These are phyloP conservation scores for Lodderomyces metapsilosis DNA, from an alignment of 1,139 yeast species.

Conservation along the genomic window DNA sequence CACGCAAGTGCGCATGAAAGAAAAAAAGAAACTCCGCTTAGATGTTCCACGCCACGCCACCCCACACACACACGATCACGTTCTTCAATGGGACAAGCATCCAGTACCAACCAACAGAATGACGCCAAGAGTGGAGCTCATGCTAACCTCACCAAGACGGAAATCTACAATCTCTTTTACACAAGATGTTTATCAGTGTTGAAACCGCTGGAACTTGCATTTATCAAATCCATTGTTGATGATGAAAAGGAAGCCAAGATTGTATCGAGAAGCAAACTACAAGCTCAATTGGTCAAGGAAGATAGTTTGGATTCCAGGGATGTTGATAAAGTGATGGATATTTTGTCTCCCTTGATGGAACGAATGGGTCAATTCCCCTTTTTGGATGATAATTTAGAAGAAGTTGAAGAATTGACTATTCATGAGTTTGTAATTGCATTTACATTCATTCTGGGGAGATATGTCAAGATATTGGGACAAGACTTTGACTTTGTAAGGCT, in stretches of 20 bases:
- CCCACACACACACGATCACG: too few species aligned
- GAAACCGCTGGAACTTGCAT: slow-evolving; percentile 23
- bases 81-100: slow-evolving; percentile 24
- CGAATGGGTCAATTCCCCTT: slow-evolving; percentile 35
- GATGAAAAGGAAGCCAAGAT: background rate
- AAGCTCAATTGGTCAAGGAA: background rate
- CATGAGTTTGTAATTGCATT: slow-evolving; percentile 26
- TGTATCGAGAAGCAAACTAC: background rate
- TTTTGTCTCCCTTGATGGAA: slow-evolving; percentile 25
- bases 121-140: background rate
- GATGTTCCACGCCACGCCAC: too few species aligned
- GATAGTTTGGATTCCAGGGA: background rate
- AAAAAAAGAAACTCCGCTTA: too few species aligned
- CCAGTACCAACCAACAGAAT: slow-evolving; percentile 15
- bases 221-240: slow-evolving; percentile 2
- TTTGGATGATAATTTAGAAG: slow-evolving; percentile 16
- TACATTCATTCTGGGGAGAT: slow-evolving; percentile 27
- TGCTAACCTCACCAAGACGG: slow-evolving; percentile 18
- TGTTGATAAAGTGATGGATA: slow-evolving; percentile 13
- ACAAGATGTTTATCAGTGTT: slow-evolving; percentile 20
- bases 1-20: too few species aligned
- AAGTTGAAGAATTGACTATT: slow-evolving; percentile 17
- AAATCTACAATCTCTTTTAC: slow-evolving; percentile 22
- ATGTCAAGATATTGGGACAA: slow-evolving; percentile 19
- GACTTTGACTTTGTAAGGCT: slow-evolving; percentile 26